These are phyloP conservation scores for Pichia occidentalis DNA, from an alignment of 805 yeast species.

Conservation along the genomic window DNA sequence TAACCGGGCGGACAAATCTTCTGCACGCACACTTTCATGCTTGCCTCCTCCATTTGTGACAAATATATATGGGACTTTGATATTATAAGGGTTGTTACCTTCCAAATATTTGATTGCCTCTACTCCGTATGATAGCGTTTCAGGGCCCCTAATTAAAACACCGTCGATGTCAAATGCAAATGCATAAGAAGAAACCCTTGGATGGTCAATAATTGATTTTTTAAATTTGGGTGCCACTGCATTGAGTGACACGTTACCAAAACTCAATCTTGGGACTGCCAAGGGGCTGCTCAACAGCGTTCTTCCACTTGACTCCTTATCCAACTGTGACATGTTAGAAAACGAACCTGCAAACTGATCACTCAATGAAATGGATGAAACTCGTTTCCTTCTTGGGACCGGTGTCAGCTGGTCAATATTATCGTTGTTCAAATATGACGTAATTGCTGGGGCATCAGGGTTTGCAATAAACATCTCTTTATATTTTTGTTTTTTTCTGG, in stretches of 20 bases:
- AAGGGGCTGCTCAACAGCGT: slow-evolving; percentile 10
- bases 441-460: slow-evolving; percentile 11
- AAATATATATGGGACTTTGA: slow-evolving; percentile 74
- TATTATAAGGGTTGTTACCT: slow-evolving; percentile 71
- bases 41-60: slow-evolving; percentile 94
- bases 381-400: slow-evolving; percentile 51
- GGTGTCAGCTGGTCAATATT: slow-evolving; percentile 67
- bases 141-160: slow-evolving; percentile 78
- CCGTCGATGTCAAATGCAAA: slow-evolving; percentile 94
- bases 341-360: slow-evolving; percentile 57
- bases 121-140: slow-evolving; percentile 74
- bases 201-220: slow-evolving; percentile 56
- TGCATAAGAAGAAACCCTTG: slow-evolving; percentile 72
- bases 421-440: slow-evolving; percentile 62
- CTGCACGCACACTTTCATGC: slow-evolving; percentile 67
- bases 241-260: background rate
- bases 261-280: slow-evolving; percentile 15
- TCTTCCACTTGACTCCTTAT: slow-evolving; percentile 1
- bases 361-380: slow-evolving; percentile 59
- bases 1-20: slow-evolving; percentile 59
- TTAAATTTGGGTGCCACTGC: slow-evolving; percentile 35
- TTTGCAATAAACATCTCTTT: slow-evolving; percentile 7
- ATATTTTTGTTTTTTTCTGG: background rate
- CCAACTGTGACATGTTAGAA: slow-evolving; percentile 24
- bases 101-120: slow-evolving; percentile 66